Percentiles rank a stretch among this genome's conserved stretches.
Conservation (phyloP, 2,329 filamentous ascomycete genomes). For the Talaromyces piceae region DNA sequence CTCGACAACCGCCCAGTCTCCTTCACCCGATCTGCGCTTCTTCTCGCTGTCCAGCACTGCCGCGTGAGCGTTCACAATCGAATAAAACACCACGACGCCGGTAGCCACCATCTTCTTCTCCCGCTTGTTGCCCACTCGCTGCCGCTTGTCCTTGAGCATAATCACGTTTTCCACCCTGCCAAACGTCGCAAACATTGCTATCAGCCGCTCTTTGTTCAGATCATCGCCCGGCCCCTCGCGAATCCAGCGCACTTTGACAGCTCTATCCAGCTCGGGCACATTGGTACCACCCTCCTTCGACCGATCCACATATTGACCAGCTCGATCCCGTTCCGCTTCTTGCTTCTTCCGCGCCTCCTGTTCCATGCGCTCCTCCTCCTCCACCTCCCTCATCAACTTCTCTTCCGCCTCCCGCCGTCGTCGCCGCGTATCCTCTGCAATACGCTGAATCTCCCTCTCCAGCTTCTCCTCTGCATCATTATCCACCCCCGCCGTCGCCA, state of each 20-base stretch:
- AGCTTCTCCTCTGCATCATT: constrained; percentile 44
- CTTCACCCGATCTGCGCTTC: constrained; percentile 21
- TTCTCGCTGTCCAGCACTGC: constrained; percentile 47
- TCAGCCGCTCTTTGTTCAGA: constrained; percentile 43
- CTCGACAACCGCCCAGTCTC: constrained; percentile 44
- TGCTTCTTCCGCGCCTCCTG: constrained; percentile 36
- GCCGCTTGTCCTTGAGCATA: constrained; percentile 51
- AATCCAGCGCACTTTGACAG: constrained; percentile 51
- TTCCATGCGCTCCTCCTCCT: constrained; percentile 28
- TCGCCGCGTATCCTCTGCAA: constrained; percentile 47
- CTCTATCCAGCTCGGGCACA: constrained; percentile 49
- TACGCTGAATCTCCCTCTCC: constrained; percentile 45
- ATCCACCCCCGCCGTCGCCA: constrained; percentile 12
- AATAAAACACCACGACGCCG: constrained; percentile 50
- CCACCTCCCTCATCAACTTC: constrained; percentile 38
- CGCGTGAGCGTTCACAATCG: constrained; percentile 51
- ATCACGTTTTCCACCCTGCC: constrained; percentile 51
- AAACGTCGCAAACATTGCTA: constrained; percentile 44
- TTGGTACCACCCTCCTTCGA: constrained; percentile 33
- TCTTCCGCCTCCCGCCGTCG: constrained; percentile 43
- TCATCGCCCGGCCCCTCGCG: constrained; percentile 40
- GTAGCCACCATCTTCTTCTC: constrained; percentile 47
- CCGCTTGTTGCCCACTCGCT: constrained; percentile 41
- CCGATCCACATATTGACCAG: constrained; percentile 24
- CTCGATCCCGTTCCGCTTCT: constrained; percentile 29